Evolutionary conservation across 2,329 filamentous ascomycete genomes (phyloP).

Genomic region (Fusarium secorum): DNA sequence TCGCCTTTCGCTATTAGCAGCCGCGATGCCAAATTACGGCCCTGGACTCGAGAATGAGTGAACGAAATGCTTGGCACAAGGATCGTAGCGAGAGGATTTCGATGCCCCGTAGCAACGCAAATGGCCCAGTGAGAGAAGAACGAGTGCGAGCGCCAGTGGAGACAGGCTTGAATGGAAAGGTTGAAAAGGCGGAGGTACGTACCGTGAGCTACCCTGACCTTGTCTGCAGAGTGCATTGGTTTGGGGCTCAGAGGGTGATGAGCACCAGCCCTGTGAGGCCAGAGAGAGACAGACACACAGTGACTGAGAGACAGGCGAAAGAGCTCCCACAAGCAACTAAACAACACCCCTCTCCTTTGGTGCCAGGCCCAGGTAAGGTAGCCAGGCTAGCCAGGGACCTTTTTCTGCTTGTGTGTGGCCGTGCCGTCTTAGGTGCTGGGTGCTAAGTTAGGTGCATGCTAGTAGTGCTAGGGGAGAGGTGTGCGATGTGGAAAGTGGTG

Average conservation of each 20-base stretch:
- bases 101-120: constrained; percentile 4
- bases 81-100: constrained; percentile 16
- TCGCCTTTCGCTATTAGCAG: constrained; percentile 3
- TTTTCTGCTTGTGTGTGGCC: constrained; percentile 32
- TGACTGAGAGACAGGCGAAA: neutral
- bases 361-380: neutral
- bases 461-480: neutral
- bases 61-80: neutral
- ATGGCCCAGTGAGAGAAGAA: constrained; percentile 2
- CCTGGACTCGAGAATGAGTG: neutral
- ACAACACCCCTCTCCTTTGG: constrained; percentile 11
- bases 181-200: constrained; percentile 37
- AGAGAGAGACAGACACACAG: neutral
- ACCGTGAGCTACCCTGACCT: constrained; percentile 6
- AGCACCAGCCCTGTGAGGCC: constrained; percentile 41
- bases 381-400: constrained; percentile 17
- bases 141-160: constrained; percentile 19
- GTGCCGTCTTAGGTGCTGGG: constrained; percentile 15
- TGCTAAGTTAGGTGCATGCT: neutral
- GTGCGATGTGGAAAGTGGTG: constrained; percentile 5
- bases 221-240: constrained; percentile 7
- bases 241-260: constrained; percentile 31
- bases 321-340: constrained; percentile 12
- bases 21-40: neutral
- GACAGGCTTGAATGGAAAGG: neutral